Conservation (phyloP, 169 alveolate species). For the Plasmodium fragile region DNA sequence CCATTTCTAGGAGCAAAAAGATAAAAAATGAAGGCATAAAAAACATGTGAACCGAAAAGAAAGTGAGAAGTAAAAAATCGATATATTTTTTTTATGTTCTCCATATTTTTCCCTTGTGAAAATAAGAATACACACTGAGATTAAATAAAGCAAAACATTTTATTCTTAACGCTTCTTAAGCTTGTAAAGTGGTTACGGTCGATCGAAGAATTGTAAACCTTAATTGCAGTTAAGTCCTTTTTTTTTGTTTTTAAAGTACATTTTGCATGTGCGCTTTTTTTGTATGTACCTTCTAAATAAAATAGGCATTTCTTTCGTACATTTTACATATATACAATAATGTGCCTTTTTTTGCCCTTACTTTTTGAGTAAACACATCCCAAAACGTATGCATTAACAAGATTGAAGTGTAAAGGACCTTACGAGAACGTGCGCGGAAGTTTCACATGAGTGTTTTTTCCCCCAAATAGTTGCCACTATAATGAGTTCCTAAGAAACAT, state of each 20-base stretch:
- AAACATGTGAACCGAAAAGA: background rate
- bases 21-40: background rate
- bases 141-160: background rate
- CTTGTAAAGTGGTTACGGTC: background rate
- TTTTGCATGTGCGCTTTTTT: background rate
- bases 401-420: background rate
- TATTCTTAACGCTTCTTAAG: background rate
- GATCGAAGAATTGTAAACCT: background rate
- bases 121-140: background rate
- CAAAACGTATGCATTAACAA: background rate
- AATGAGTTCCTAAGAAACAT: slow-evolving; percentile 15
- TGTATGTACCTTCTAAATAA: background rate
- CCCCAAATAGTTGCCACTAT: background rate
- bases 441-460: background rate
- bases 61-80: background rate
- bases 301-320: background rate
- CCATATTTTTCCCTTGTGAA: background rate
- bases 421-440: background rate
- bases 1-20: background rate
- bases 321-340: background rate
- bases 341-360: background rate
- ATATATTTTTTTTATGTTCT: background rate
- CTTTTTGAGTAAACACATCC: background rate
- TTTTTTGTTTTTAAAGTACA: background rate
- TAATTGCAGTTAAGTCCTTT: background rate